Percentiles rank a stretch among this genome's conserved stretches.
Evolutionary conservation across 352 stramenopile genomes (phyloP).

Genomic region (Blastocystis sp.): DNA sequence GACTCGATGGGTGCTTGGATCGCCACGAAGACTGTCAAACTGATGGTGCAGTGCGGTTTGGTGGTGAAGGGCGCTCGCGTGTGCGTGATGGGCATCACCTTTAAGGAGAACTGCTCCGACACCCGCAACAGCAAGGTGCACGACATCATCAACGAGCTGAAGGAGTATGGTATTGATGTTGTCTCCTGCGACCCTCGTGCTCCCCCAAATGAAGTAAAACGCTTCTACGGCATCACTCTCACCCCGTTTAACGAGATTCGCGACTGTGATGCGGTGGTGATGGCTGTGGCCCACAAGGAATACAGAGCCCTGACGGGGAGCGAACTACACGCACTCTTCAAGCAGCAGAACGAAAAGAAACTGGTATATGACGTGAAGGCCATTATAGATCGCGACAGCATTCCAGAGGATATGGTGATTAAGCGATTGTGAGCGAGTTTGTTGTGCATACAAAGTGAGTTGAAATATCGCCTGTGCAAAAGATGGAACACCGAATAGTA

Average conservation of each 20-base stretch:
- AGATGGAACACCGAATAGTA: neutral
- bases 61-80: no score
- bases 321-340: constrained; percentile 26
- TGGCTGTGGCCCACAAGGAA: constrained; percentile 16
- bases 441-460: neutral
- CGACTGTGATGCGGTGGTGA: constrained; percentile 5
- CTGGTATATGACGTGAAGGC: constrained; percentile 30
- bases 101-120: no score
- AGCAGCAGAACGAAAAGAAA: neutral
- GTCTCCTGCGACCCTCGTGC: constrained; percentile 46
- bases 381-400: constrained; percentile 20
- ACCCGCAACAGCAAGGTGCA: no score
- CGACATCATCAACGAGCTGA: no score
- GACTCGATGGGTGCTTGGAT: no score
- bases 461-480: constrained; percentile 49
- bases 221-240: no score
- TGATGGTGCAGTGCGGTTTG: no score
- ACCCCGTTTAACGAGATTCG: neutral
- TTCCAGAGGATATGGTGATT: constrained; percentile 30
- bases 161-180: constrained; percentile 4
- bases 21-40: no score
- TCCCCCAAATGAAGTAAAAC: neutral
- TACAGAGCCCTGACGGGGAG: neutral
- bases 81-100: no score
- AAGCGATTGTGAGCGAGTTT: constrained; percentile 9